Conservation (phyloP, 2,329 filamentous ascomycete genomes). For the Colletotrichum sansevieriae region DNA sequence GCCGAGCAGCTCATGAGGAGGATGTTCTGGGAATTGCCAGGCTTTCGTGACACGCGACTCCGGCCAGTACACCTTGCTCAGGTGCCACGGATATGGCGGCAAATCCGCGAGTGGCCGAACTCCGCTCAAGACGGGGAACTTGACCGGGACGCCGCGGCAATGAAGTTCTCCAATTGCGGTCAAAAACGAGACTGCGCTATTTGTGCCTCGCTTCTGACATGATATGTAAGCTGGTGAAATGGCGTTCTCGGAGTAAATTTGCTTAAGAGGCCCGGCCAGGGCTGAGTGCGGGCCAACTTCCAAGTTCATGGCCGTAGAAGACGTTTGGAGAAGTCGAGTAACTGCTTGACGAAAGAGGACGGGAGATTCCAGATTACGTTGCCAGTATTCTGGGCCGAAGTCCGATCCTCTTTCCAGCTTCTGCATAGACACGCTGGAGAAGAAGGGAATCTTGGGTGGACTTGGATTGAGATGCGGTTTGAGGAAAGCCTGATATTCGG, state of each 20-base stretch:
- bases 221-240: slow-evolving; percentile 59
- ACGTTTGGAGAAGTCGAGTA: slow-evolving; percentile 27
- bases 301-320: slow-evolving; percentile 44
- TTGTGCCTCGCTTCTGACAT: slow-evolving; percentile 64
- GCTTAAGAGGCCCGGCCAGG: slow-evolving; percentile 30
- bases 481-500: slow-evolving; percentile 28
- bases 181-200: slow-evolving; percentile 59
- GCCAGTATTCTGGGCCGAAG: slow-evolving; percentile 37
- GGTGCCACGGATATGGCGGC: slow-evolving; percentile 47
- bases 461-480: slow-evolving; percentile 10
- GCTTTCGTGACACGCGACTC: slow-evolving; percentile 45
- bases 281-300: slow-evolving; percentile 42
- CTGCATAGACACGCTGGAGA: slow-evolving; percentile 25
- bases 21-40: slow-evolving; percentile 43
- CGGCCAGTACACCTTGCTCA: slow-evolving; percentile 41
- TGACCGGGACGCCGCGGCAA: slow-evolving; percentile 51
- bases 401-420: slow-evolving; percentile 9
- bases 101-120: slow-evolving; percentile 40
- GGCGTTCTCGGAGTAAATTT: slow-evolving; percentile 62
- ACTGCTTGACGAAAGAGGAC: slow-evolving; percentile 40
- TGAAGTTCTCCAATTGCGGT: slow-evolving; percentile 52
- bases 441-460: slow-evolving; percentile 15
- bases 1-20: slow-evolving; percentile 49
- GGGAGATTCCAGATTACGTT: slow-evolving; percentile 39
- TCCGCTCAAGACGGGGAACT: slow-evolving; percentile 19